Conservation (phyloP, 352 stramenopile genomes). For the Phytophthora quininea region DNA sequence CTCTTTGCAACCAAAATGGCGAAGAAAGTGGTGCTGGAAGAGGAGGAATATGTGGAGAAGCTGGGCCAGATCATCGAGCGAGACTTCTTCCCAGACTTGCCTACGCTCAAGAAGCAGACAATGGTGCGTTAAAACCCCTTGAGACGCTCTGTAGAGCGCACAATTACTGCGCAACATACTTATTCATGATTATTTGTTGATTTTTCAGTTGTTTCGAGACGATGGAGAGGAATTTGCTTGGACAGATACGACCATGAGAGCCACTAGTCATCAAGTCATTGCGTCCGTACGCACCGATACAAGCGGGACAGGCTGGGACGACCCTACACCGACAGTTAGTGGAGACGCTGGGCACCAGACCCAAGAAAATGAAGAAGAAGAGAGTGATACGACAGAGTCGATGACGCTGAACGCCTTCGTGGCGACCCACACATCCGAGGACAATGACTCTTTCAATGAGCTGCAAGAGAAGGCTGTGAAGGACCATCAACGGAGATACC, state of each 20-base stretch:
- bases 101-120: constrained; percentile 57
- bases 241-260: constrained; percentile 31
- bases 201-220: constrained; percentile 34
- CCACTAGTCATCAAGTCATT: constrained; percentile 9
- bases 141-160: not conserved
- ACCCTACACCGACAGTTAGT: constrained; percentile 47
- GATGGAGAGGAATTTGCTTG: constrained; percentile 21
- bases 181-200: constrained; percentile 1
- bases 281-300: constrained; percentile 26
- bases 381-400: constrained; percentile 5
- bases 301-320: constrained; percentile 59
- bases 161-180: not conserved
- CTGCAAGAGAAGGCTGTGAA: constrained; percentile 76
- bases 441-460: constrained; percentile 82
- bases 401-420: constrained; percentile 83
- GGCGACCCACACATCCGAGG: constrained; percentile 84
- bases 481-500: constrained; percentile 69
- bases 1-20: constrained; percentile 15
- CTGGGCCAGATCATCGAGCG: constrained; percentile 86
- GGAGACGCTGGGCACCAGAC: not conserved
- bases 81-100: constrained; percentile 86
- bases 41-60: constrained; percentile 79
- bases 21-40: constrained; percentile 69
- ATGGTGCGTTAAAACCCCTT: constrained; percentile 32
- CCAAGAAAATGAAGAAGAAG: constrained; percentile 4